Conservation (phyloP, 2,329 filamentous ascomycete genomes). For the Trichoderma atroviride region DNA sequence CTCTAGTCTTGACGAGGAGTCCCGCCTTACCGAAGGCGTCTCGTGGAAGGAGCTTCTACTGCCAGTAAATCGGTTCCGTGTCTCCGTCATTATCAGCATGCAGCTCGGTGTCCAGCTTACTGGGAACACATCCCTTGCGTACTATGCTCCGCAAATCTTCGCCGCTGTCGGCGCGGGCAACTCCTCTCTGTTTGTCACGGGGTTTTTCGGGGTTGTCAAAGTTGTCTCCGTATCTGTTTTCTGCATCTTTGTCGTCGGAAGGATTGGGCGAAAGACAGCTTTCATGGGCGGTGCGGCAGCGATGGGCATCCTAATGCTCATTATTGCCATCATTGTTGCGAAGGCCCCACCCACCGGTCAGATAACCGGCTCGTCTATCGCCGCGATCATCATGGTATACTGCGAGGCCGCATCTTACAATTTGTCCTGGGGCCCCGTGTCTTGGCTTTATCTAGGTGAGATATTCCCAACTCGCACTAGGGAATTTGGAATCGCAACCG, state of each 20-base stretch:
- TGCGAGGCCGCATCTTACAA: conserved; percentile 27
- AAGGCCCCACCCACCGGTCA: conserved; percentile 34
- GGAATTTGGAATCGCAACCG: conserved; percentile 51
- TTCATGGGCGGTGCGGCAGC: conserved; percentile 46
- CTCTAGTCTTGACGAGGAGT: too few species aligned
- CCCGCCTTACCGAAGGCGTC: too few species aligned
- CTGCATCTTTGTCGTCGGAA: conserved; percentile 51
- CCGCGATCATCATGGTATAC: conserved; percentile 5
- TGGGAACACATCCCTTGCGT: conserved; percentile 4
- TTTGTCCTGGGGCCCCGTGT: conserved; percentile 55
- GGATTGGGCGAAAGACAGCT: conserved; percentile 51
- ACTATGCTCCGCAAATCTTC: conserved; percentile 43
- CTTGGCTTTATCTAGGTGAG: conserved; percentile 53
- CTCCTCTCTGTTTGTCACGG: conserved; percentile 43
- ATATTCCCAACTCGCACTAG: conserved; percentile 56
- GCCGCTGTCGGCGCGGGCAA: conserved; percentile 43
- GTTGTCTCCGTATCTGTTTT: conserved; percentile 43
- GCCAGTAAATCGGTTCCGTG: background rate
- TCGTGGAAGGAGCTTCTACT: too few species aligned
- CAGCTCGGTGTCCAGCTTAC: conserved; percentile 5
- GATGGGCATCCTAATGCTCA: conserved; percentile 44
- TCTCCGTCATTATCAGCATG: background rate
- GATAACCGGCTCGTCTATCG: conserved; percentile 1
- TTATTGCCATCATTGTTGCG: conserved; percentile 43
- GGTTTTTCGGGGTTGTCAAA: conserved; percentile 46